These are phyloP conservation scores for Candida pini DNA, from an alignment of 805 yeast species.

Conservation along the genomic window DNA sequence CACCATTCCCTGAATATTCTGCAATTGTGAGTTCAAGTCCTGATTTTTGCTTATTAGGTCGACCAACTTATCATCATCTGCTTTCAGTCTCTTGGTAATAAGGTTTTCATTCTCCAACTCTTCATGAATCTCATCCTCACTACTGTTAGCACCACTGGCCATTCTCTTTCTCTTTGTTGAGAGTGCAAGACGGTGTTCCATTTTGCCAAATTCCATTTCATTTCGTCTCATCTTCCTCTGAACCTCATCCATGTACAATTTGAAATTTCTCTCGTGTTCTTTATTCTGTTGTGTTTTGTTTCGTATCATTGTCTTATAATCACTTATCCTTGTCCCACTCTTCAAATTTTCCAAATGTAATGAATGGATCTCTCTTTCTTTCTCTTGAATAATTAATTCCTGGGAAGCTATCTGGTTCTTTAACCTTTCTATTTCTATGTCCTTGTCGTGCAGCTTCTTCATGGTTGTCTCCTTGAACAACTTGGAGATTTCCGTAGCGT, in stretches of 20 bases:
- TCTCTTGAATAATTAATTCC: slow-evolving; percentile 5
- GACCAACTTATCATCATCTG: slow-evolving; percentile 9
- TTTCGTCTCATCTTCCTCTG: slow-evolving; percentile 17
- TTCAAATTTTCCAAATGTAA: slow-evolving; percentile 17
- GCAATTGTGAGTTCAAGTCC: slow-evolving; percentile 9
- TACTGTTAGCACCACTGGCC: no score
- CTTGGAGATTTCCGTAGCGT: slow-evolving; percentile 17
- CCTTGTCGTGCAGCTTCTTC: slow-evolving; percentile 11
- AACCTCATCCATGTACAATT: slow-evolving; percentile 15
- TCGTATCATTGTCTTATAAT: slow-evolving; percentile 9
- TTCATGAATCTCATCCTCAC: not conserved
- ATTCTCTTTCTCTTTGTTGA: slow-evolving; percentile 4
- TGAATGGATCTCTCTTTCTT: slow-evolving; percentile 14
- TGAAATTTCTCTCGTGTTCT: slow-evolving; percentile 16
- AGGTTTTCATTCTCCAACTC: not conserved
- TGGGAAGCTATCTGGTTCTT: slow-evolving; percentile 6
- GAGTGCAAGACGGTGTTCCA: slow-evolving; percentile 9
- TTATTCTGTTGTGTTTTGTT: slow-evolving; percentile 9
- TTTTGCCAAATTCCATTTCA: slow-evolving; percentile 12
- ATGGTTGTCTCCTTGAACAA: slow-evolving; percentile 14
- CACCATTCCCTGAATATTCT: slow-evolving; percentile 8
- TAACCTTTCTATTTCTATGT: slow-evolving; percentile 9
- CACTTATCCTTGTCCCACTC: slow-evolving; percentile 7
- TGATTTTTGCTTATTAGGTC: slow-evolving; percentile 10
- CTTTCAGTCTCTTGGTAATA: slow-evolving; percentile 5